Evolutionary conservation across 371 early-diverging fungal species (phyloP).

Genomic region (Lichtheimia ramosa): DNA sequence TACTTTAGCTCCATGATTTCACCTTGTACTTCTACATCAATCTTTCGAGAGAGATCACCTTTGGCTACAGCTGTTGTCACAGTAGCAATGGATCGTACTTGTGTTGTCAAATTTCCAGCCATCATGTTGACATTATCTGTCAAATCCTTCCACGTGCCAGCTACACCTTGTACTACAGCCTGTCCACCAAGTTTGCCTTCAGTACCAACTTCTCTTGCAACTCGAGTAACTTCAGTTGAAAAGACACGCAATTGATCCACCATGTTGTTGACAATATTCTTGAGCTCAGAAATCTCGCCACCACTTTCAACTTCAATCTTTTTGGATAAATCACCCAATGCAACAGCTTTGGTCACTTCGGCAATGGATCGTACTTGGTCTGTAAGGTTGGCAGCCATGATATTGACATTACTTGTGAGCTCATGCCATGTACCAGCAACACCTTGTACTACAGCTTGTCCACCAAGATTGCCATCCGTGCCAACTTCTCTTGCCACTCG

Average conservation of each 20-base stretch:
- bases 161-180: conserved; percentile 18
- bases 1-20: conserved; percentile 50
- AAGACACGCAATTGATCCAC: conserved; percentile 3
- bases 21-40: conserved; percentile 38
- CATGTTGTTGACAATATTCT: conserved; percentile 20
- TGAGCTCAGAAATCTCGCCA: conserved; percentile 39
- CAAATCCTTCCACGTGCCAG: conserved; percentile 60
- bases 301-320: conserved; percentile 30
- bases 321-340: conserved; percentile 45
- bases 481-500: no score
- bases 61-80: conserved; percentile 48
- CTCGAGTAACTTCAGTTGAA: no score
- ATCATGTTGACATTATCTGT: conserved; percentile 64
- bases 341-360: conserved; percentile 47
- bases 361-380: conserved; percentile 53
- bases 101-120: conserved; percentile 39
- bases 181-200: no score
- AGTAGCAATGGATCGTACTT: conserved; percentile 48
- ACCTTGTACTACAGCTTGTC: conserved; percentile 50
- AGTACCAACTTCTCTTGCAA: no score
- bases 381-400: conserved; percentile 43
- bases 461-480: conserved; percentile 20
- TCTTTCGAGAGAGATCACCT: conserved; percentile 45
- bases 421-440: conserved; percentile 56
- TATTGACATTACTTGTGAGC: conserved; percentile 48